Base-by-base conservation (phyloP, 176 grass and related monocot genomes). In the Paspalum notatum region DNA sequence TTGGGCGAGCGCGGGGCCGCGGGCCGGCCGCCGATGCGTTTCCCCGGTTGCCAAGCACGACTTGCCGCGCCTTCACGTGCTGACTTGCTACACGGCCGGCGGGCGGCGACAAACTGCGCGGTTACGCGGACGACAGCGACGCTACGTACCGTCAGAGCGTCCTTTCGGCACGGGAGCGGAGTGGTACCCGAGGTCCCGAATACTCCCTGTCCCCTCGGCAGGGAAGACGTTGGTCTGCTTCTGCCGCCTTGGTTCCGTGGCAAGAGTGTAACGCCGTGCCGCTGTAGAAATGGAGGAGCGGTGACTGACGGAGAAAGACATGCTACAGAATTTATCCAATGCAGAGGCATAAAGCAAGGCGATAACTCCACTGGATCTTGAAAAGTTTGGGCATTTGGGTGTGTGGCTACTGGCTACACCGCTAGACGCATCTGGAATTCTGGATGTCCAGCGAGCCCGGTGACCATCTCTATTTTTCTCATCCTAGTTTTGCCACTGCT, bases 61-160 rank as follows among this genome's bases (percentile, higher is more conserved):
- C 73, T 7, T 24, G 44, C 24, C 39, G 61, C 61, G 22, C 39
- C 22, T 39, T 84, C 82, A 77, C 73, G 73, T 77, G 73, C 82
- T 69, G 72, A 60, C 82, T 77, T 60, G 72, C 0, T 68, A 26
- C 10, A 41, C n/a, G n/a, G n/a, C n/a, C n/a, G n/a, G n/a, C n/a
- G 41, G 5, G 21, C 49, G 62, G 8, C 69, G 45, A 32, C 69
- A 41, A 56, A 43, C 56, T 5, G 45, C 47, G 47, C 27, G 26
- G 53, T 25, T 15, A 62, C 60, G 45, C 44, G 22, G 27, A 41
- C 27, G 62, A 54, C 13, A 72, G 27, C 67, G 56, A 82, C 27
- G 12, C 56, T 14, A 4, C 76, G 60, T 51, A 14, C 38, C 40
- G 14, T 44, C 77, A 55, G n/a, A 32, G 16, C 22, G 71, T 56